phyloP scores from a whole-genome alignment of 1,284 basidiomycete genomes.

The Microbotryum lychnidis-dioicae region DNA sequence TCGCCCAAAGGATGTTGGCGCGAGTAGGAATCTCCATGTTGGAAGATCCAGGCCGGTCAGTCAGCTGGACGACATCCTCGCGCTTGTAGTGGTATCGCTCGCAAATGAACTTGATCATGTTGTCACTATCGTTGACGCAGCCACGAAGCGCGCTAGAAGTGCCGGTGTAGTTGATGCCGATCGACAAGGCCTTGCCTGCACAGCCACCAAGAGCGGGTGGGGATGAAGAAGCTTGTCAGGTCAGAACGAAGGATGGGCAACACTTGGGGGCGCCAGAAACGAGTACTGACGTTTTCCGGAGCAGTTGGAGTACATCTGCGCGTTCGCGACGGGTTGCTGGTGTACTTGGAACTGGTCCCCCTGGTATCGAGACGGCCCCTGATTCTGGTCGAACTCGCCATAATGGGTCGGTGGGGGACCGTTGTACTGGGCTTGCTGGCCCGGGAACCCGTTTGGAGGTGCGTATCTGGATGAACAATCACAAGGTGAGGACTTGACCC shows the following conservation, averaged over 20 bases:
- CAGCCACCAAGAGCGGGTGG: not conserved
- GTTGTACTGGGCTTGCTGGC: slow-evolving; percentile 14
- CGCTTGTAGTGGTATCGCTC: slow-evolving; percentile 56
- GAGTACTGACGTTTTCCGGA: slow-evolving; percentile 33
- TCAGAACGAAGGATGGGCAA: not conserved
- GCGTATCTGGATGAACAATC: slow-evolving; percentile 10
- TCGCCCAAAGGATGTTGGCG: slow-evolving; percentile 74
- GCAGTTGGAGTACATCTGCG: slow-evolving; percentile 34
- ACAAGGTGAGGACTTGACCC: not conserved
- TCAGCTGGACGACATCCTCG: slow-evolving; percentile 79
- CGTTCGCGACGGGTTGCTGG: slow-evolving; percentile 6
- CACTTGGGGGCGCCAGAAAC: slow-evolving; percentile 1
- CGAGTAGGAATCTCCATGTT: slow-evolving; percentile 58
- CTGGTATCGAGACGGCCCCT: slow-evolving; percentile 31
- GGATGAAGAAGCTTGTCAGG: not conserved
- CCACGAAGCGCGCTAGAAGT: slow-evolving; percentile 58
- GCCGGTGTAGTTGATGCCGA: slow-evolving; percentile 75
- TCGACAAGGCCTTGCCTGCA: slow-evolving; percentile 38
- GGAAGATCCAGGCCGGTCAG: slow-evolving; percentile 60
- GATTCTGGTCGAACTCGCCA: slow-evolving; percentile 15
- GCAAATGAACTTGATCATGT: slow-evolving; percentile 63
- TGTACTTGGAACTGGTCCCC: slow-evolving; percentile 28
- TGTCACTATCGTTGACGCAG: slow-evolving; percentile 75
- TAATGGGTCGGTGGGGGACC: slow-evolving; percentile 30
- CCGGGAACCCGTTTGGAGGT: slow-evolving; percentile 11